phyloP scores from a whole-genome alignment of 2,329 filamentous ascomycete genomes.

The Penicillium griseofulvum region DNA sequence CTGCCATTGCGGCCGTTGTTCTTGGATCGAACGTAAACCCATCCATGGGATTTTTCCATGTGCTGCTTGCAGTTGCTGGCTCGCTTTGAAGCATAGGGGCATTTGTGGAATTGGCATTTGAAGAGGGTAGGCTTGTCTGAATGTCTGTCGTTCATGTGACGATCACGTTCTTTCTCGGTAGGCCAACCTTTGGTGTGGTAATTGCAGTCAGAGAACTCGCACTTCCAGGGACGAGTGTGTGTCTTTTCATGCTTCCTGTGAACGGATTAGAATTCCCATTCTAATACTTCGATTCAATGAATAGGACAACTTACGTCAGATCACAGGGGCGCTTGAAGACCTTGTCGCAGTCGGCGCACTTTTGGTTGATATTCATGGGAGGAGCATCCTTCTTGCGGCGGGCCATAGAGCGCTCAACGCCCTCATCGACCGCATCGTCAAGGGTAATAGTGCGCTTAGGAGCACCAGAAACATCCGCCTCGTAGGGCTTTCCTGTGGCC shows the following conservation, averaged over 20 bases:
- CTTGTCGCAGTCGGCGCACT: constrained; percentile 81
- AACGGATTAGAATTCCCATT: constrained; percentile 8
- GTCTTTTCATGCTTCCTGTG: constrained; percentile 88
- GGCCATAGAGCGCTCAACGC: constrained; percentile 90
- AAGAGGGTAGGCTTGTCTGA: constrained; percentile 74
- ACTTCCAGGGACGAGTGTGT: constrained; percentile 95
- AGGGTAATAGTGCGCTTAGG: constrained; percentile 54
- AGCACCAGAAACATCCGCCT: constrained; percentile 39
- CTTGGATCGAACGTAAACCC: constrained; percentile 88
- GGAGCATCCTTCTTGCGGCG: constrained; percentile 90
- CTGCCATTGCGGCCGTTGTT: constrained; percentile 70
- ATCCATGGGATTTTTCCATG: constrained; percentile 95
- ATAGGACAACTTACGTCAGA: constrained; percentile 57
- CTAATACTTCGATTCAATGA: neutral
- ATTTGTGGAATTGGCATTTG: constrained; percentile 77
- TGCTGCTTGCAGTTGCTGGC: constrained; percentile 98
- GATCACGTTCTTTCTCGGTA: constrained; percentile 95
- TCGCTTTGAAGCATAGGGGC: constrained; percentile 91
- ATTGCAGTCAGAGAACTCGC: constrained; percentile 76
- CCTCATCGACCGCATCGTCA: constrained; percentile 66
- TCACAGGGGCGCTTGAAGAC: constrained; percentile 97
- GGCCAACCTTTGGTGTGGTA: constrained; percentile 90
- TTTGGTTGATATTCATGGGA: constrained; percentile 77
- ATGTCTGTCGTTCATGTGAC: constrained; percentile 96
- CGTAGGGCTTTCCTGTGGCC: constrained; percentile 65